phyloP scores from a whole-genome alignment of 2,329 filamentous ascomycete genomes.

The Penicillium sp. region DNA sequence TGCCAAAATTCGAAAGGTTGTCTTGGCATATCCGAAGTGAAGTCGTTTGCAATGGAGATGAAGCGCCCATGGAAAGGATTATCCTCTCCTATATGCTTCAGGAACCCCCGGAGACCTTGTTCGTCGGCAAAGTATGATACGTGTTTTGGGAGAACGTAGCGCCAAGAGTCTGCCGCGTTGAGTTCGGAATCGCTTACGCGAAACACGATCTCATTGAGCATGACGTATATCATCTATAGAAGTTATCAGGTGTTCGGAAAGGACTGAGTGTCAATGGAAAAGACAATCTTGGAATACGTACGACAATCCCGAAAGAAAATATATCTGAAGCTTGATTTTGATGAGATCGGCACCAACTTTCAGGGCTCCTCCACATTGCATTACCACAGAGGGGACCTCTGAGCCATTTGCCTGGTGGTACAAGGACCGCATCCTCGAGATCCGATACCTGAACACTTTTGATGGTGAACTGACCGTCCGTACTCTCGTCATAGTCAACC shows the following conservation, averaged over 20 bases:
- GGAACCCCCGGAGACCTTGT: constrained; percentile 38
- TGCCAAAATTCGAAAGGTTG: constrained; percentile 45
- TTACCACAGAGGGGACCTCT: constrained; percentile 32
- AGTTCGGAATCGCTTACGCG: not conserved
- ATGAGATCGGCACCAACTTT: constrained; percentile 8
- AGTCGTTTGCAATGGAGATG: constrained; percentile 40
- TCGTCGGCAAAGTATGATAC: constrained; percentile 47
- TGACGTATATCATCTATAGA: not conserved
- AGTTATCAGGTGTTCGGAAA: not conserved
- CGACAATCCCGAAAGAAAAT: not conserved
- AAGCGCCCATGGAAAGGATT: constrained; percentile 45
- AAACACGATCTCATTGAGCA: not conserved
- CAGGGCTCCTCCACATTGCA: constrained; percentile 38
- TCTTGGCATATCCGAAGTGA: constrained; percentile 42
- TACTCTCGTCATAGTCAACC: not conserved
- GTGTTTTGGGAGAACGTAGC: not conserved
- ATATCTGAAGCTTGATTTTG: not conserved
- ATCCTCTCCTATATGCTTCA: constrained; percentile 44
- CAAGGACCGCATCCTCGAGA: constrained; percentile 32
- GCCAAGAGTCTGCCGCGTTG: not conserved
- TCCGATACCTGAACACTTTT: constrained; percentile 32
- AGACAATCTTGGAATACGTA: not conserved
- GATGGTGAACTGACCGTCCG: not conserved
- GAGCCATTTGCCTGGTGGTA: constrained; percentile 28
- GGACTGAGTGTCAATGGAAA: not conserved